Conservation (phyloP, 2,329 filamentous ascomycete genomes). For the Drechslera avenae region DNA sequence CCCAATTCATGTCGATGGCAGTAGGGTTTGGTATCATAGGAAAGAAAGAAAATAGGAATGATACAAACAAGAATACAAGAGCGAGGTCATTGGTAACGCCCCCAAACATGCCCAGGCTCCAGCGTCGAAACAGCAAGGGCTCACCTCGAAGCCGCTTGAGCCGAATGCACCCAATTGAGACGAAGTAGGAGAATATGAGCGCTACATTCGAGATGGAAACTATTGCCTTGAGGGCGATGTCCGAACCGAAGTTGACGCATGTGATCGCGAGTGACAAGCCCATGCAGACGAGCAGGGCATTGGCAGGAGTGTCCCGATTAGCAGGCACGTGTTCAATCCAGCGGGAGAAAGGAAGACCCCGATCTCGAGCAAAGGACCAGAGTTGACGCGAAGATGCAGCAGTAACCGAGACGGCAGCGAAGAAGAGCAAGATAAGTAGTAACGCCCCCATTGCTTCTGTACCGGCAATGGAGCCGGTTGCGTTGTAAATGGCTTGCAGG, state of each 20-base stretch:
- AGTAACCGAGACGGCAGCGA: slow-evolving; percentile 44
- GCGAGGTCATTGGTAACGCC: slow-evolving; percentile 45
- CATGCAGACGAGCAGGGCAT: slow-evolving; percentile 36
- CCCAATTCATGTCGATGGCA: slow-evolving; percentile 54
- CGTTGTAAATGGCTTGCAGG: slow-evolving; percentile 33
- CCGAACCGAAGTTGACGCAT: slow-evolving; percentile 52
- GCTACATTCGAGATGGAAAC: slow-evolving; percentile 41
- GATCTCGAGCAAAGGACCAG: slow-evolving; percentile 30
- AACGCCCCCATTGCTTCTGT: slow-evolving; percentile 34
- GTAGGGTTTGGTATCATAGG: slow-evolving; percentile 32
- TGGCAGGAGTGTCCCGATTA: slow-evolving; percentile 39
- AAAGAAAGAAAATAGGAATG: slow-evolving; percentile 52
- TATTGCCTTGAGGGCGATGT: slow-evolving; percentile 50
- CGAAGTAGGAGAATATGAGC: slow-evolving; percentile 40
- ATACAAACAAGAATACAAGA: slow-evolving; percentile 42
- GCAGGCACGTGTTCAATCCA: slow-evolving; percentile 31
- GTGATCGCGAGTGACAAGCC: slow-evolving; percentile 46
- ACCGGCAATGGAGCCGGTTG: slow-evolving; percentile 28
- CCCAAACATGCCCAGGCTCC: slow-evolving; percentile 48
- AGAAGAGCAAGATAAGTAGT: slow-evolving; percentile 30
- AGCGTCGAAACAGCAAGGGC: slow-evolving; percentile 36
- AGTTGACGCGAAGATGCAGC: slow-evolving; percentile 36
- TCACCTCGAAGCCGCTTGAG: slow-evolving; percentile 32
- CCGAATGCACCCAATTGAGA: slow-evolving; percentile 40
- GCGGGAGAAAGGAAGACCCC: slow-evolving; percentile 29